These are phyloP conservation scores for Nepenthes alata DNA, from an alignment of 179 eudicot genomes.

Conservation along the genomic window DNA sequence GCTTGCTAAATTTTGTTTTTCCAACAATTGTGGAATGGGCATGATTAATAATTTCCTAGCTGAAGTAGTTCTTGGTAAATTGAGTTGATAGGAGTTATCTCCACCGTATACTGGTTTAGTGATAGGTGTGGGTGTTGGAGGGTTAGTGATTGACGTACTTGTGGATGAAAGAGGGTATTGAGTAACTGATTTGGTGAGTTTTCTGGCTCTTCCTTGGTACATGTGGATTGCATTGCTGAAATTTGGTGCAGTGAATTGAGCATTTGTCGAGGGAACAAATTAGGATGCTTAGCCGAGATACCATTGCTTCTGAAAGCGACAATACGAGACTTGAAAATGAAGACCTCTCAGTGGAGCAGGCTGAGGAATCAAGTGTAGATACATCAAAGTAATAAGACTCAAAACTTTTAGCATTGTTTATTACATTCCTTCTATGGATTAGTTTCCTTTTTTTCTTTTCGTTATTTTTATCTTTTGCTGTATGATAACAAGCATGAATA, in stretches of 20 bases:
- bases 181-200: neutral
- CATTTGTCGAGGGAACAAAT: conserved; percentile 4
- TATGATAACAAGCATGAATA: conserved; percentile 5
- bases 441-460: neutral
- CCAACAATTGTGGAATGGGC: neutral
- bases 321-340: conserved; percentile 24
- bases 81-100: neutral
- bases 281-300: conserved; percentile 8
- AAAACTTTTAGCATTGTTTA: neutral
- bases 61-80: neutral
- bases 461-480: conserved; percentile 4
- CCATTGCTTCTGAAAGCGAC: conserved; percentile 1
- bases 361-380: conserved; percentile 12
- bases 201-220: neutral
- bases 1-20: neutral
- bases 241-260: conserved; percentile 2
- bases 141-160: conserved; percentile 6
- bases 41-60: neutral
- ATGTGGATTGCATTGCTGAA: neutral
- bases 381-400: conserved; percentile 19
- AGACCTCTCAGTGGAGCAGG: conserved; percentile 13
- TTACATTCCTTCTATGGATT: conserved; percentile 1
- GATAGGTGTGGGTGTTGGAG: no score
- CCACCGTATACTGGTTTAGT: no score
- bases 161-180: conserved; percentile 4